Evolutionary conservation across 164 flowering plant species (phyloP), one percentile per base, ranked within the genome.

Genomic region (Vitis labrusca): DNA sequence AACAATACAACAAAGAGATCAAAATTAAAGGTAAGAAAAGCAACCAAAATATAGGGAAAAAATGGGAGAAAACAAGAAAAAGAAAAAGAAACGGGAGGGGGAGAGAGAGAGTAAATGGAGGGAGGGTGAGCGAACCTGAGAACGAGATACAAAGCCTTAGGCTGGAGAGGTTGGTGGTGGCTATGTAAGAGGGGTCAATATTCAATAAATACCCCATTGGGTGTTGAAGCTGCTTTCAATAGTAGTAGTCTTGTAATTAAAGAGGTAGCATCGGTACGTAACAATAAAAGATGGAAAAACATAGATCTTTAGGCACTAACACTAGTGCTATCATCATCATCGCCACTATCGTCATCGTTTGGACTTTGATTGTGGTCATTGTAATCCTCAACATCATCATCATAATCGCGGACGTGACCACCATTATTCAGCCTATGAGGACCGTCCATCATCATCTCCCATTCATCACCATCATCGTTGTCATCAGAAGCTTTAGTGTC

Each of bases 141-240:
- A 23, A 23, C 27, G 27, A 37, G 44, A 37, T n/a, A 58, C 32
- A 23, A 60, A 27, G 11, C 16, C n/a, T 1, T 29, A 32, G 63
- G 63, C 63, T 60, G 49, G 63, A 23, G 27, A 23, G 27, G 27
- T 23, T 23, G 27, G 27, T 23, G 12, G 64, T 8, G 50, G 64
- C 49, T 15, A 44, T 12, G 1, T 2, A 5, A 30, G 37, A 7
- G 13, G 72, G 76, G 73, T 74, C 77, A 60, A 49, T 8, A 73
- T 69, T 69, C 77, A 59, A 74, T 65, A 59, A 59, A 16, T 60
- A 29, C 37, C 44, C 66, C 67, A 73, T 67, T 73, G 63, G 71
- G 50, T 12, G 66, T 44, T 9, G 54, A 29, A 48, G 57, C 63
- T 50, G 16, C 10, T 44, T n/a, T 15, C 19, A n/a, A 3, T 65